Evolutionary conservation across 768 basidiomycete species (phyloP).

Genomic region (Calocybe cyanea): DNA sequence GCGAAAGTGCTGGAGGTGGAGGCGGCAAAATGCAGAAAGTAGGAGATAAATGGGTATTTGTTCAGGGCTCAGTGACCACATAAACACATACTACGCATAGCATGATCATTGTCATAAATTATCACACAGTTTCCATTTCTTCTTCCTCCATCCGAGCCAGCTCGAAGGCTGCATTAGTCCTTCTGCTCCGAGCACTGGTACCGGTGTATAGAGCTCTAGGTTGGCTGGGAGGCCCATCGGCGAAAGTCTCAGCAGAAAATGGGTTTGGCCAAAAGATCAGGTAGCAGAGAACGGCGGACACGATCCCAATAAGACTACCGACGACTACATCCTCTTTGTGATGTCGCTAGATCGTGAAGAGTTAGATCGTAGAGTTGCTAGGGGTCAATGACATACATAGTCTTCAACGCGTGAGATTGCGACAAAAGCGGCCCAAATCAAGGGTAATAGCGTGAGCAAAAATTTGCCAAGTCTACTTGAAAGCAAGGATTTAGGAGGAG

Average conservation of each 20-base stretch:
- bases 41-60: slow-evolving; percentile 72
- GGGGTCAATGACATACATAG: slow-evolving; percentile 42
- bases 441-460: slow-evolving; percentile 45
- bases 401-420: slow-evolving; percentile 62
- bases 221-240: slow-evolving; percentile 23
- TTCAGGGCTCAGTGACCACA: slow-evolving; percentile 36
- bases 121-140: slow-evolving; percentile 35
- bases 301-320: slow-evolving; percentile 54
- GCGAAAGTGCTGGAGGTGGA: slow-evolving; percentile 17
- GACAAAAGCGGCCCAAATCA: slow-evolving; percentile 57
- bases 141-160: slow-evolving; percentile 41
- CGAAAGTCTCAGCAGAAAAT: slow-evolving; percentile 39
- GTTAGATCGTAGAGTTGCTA: background rate
- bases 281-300: slow-evolving; percentile 48
- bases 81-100: slow-evolving; percentile 23
- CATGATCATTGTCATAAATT: slow-evolving; percentile 20
- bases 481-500: slow-evolving; percentile 29
- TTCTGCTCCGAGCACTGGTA: slow-evolving; percentile 18
- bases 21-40: slow-evolving; percentile 66
- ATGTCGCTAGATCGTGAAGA: slow-evolving; percentile 42
- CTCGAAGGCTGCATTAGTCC: slow-evolving; percentile 39
- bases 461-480: slow-evolving; percentile 47
- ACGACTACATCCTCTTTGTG: slow-evolving; percentile 68
- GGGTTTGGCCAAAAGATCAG: slow-evolving; percentile 66
- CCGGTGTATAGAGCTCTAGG: slow-evolving; percentile 41